Conservation (phyloP, 140 eudicot genomes). For the Anethum foeniculum region DNA sequence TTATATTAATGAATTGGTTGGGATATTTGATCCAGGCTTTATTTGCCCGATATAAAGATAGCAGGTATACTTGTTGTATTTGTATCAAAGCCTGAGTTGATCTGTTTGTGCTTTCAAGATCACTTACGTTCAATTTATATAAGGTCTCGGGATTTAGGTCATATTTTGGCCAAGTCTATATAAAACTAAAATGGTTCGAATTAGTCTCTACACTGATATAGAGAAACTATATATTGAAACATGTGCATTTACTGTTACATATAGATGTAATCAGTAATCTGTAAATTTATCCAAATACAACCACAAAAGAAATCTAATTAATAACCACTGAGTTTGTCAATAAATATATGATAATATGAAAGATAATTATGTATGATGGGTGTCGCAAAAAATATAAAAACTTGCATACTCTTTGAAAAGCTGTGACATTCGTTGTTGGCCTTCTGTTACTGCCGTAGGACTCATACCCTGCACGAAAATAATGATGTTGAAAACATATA, state of each 20-base stretch:
- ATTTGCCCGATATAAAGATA: neutral
- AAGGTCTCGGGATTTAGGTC: neutral
- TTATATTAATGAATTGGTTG: neutral
- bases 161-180: neutral
- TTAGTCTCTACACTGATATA: neutral
- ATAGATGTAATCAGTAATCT: neutral
- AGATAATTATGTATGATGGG: neutral
- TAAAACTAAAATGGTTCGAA: neutral
- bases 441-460: conserved; percentile 75
- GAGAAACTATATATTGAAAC: neutral
- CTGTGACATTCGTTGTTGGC: conserved; percentile 48
- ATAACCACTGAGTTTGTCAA: neutral
- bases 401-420: conserved; percentile 64
- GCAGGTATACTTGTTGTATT: neutral
- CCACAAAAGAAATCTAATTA: neutral
- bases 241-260: neutral
- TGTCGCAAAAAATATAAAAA: conserved; percentile 17
- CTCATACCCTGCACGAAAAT: conserved; percentile 62
- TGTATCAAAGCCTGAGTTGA: neutral
- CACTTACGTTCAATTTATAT: neutral
- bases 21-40: neutral
- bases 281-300: neutral
- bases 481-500: neutral
- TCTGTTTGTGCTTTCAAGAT: neutral
- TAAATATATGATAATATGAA: neutral